Conservation (phyloP, 2,329 filamentous ascomycete species). For the Fusarium miscanthi region DNA sequence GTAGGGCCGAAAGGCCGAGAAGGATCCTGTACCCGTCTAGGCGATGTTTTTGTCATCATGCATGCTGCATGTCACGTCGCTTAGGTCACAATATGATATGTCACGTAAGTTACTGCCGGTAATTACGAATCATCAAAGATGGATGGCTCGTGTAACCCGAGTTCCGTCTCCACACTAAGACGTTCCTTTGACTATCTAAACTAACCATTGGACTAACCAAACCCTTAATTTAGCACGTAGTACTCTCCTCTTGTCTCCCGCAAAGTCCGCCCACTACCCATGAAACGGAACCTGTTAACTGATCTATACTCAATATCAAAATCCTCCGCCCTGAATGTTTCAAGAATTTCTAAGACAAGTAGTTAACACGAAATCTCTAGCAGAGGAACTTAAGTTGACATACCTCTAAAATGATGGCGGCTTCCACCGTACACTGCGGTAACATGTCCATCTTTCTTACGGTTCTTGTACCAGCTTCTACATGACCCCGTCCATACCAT, state of each 20-base stretch:
- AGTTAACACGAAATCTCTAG: too few relatives aligned
- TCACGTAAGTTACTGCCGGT: neutral
- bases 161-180: too few relatives aligned
- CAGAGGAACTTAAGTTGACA: neutral
- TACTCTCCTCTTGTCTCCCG: neutral
- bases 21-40: neutral
- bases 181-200: neutral
- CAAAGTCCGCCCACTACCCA: neutral
- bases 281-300: neutral
- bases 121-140: neutral
- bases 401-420: neutral
- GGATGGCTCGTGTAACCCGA: neutral
- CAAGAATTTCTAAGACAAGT: neutral
- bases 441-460: neutral
- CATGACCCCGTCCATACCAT: constrained; percentile 20
- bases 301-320: neutral
- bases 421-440: constrained; percentile 1
- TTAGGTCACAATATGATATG: neutral
- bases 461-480: constrained; percentile 7
- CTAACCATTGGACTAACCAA: rapidly evolving
- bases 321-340: neutral
- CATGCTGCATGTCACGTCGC: neutral
- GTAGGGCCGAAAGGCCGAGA: neutral
- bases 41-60: neutral
- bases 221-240: neutral